Evolutionary conservation across 2,329 filamentous ascomycete species (phyloP).

Genomic region (Aspergillus sp.): DNA sequence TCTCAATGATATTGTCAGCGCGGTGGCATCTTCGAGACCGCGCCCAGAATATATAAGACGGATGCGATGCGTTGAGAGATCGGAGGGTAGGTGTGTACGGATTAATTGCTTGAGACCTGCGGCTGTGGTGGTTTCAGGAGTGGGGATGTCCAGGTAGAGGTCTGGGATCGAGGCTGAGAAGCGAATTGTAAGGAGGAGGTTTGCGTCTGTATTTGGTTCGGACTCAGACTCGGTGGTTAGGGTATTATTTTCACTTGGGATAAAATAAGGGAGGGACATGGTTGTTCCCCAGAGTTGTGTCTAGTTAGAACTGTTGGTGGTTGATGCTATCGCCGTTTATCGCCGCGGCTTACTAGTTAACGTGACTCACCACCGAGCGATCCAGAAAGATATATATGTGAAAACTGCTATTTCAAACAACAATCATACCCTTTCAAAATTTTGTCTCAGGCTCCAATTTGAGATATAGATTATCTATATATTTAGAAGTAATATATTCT

Average conservation of each 20-base stretch:
- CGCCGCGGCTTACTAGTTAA: too few relatives aligned
- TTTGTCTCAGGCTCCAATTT: too few relatives aligned
- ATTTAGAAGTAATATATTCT: too few relatives aligned
- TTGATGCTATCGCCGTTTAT: too few relatives aligned
- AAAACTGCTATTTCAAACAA: too few relatives aligned
- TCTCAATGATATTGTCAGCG: slow-evolving; percentile 62
- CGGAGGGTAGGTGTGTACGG: slow-evolving; percentile 59
- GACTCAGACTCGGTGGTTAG: slow-evolving; percentile 7
- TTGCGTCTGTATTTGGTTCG: slow-evolving; percentile 7
- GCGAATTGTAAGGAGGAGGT: slow-evolving; percentile 73
- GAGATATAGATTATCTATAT: too few relatives aligned
- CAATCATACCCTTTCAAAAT: too few relatives aligned
- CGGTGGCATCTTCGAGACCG: slow-evolving; percentile 66
- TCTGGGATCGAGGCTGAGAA: slow-evolving; percentile 84
- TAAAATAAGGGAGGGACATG: background rate
- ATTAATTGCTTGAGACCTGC: slow-evolving; percentile 76
- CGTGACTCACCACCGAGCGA: too few relatives aligned
- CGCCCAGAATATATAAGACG: slow-evolving; percentile 87
- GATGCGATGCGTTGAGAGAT: slow-evolving; percentile 61
- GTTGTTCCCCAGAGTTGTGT: background rate
- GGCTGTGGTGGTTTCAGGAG: slow-evolving; percentile 63
- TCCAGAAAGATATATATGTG: too few relatives aligned
- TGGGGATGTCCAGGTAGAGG: slow-evolving; percentile 66
- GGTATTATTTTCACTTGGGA: background rate
- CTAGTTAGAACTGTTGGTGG: too few relatives aligned